phyloP scores from a whole-genome alignment of 2,329 filamentous ascomycete genomes.

The Xylariaceae sp. region DNA sequence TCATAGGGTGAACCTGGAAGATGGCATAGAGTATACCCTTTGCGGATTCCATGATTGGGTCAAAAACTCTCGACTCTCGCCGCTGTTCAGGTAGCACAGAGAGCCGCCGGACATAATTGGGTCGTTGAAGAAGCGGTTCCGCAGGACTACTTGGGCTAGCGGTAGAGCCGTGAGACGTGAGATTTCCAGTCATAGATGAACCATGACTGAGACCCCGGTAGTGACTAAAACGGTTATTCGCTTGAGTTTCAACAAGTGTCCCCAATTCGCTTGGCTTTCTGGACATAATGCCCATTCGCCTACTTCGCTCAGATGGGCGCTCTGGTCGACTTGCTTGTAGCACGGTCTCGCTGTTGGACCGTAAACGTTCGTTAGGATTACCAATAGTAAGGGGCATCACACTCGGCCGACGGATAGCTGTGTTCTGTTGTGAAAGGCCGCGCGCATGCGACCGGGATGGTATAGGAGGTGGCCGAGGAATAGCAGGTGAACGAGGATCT shows the following conservation, averaged over 20 bases:
- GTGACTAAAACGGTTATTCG: constrained; percentile 70
- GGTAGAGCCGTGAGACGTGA: constrained; percentile 43
- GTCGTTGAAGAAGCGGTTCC: constrained; percentile 62
- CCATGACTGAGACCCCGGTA: constrained; percentile 71
- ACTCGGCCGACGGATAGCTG: constrained; percentile 69
- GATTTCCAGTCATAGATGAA: constrained; percentile 67
- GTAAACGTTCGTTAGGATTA: constrained; percentile 70
- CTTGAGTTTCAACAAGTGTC: constrained; percentile 66
- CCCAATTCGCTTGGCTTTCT: constrained; percentile 65
- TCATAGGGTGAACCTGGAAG: constrained; percentile 71
- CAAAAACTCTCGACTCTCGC: constrained; percentile 64
- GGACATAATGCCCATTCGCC: constrained; percentile 69
- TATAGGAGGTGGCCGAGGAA: constrained; percentile 74
- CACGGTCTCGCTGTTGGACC: constrained; percentile 69
- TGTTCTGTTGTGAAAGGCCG: constrained; percentile 71
- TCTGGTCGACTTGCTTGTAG: constrained; percentile 56
- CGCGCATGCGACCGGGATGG: constrained; percentile 83
- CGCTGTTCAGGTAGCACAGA: constrained; percentile 68
- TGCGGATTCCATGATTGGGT: constrained; percentile 68
- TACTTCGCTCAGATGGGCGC: constrained; percentile 59
- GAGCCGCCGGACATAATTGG: constrained; percentile 67
- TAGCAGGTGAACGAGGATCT: constrained; percentile 71
- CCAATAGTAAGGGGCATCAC: constrained; percentile 74
- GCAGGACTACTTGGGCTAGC: constrained; percentile 66
- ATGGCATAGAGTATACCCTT: constrained; percentile 71